phyloP scores from a whole-genome alignment of 208 protist species.

The Trypanosoma conorhini region DNA sequence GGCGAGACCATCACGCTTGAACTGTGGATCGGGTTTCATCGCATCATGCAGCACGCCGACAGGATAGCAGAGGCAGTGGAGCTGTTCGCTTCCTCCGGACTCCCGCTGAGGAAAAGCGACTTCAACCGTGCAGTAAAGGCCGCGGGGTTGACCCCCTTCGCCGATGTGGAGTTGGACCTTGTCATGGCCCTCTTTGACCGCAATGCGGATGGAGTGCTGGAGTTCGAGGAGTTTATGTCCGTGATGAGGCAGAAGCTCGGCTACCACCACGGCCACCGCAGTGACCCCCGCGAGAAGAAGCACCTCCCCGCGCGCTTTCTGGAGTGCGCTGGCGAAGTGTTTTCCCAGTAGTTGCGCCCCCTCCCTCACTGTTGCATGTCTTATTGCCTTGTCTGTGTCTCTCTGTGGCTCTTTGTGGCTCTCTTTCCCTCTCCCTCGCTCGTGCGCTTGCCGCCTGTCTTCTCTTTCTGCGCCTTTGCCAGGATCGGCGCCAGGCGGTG shows the following conservation, averaged over 20 bases:
- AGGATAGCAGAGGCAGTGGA: conserved; percentile 56
- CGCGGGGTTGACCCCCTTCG: conserved; percentile 42
- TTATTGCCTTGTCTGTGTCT: conserved; percentile 6
- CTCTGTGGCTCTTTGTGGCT: not conserved
- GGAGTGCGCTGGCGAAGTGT: conserved; percentile 46
- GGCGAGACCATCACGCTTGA: conserved; percentile 46
- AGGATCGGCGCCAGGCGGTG: too few relatives aligned
- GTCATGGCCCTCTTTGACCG: conserved; percentile 87
- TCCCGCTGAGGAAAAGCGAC: conserved; percentile 50
- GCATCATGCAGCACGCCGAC: conserved; percentile 60
- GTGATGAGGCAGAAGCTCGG: conserved; percentile 78
- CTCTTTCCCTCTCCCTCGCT: not conserved
- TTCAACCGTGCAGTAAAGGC: conserved; percentile 68
- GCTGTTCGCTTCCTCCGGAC: conserved; percentile 59
- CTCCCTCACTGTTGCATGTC: not conserved
- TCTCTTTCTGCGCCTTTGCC: conserved; percentile 12
- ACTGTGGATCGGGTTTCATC: conserved; percentile 80
- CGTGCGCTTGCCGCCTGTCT: not conserved
- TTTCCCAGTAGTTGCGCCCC: not conserved
- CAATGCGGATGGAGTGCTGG: conserved; percentile 77
- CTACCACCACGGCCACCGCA: conserved; percentile 56
- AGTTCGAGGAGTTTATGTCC: conserved; percentile 83
- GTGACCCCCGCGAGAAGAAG: conserved; percentile 34
- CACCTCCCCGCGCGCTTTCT: conserved; percentile 51
- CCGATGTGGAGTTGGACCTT: conserved; percentile 37